Evolutionary conservation across 352 stramenopile genomes (phyloP), one percentile per base, ranked within the genome.

Genomic region (Saprolegnia diclina): DNA sequence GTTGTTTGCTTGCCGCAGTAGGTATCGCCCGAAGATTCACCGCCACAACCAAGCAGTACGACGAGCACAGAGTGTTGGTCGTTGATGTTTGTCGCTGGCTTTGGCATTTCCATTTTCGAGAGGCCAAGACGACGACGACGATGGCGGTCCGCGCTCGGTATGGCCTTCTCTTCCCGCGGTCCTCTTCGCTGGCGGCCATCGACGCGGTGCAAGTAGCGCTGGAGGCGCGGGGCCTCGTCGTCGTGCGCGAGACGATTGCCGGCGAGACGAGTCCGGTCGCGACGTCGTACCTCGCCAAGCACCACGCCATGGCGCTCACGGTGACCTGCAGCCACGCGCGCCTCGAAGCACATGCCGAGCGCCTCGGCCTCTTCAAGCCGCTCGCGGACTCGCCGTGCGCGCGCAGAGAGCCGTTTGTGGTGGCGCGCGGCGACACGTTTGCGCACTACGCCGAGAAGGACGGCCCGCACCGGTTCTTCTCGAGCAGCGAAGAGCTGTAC

Each of bases 391-490:
- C 63, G 11, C 19, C 24, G 37, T 24, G 45, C 22, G 26, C 35
- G 29, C 63, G 63, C 19, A 69, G 50, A 26, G 63, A 69, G 53
- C 63, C 63, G 26, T 69, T 69, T 46, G 45, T 59, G n/a, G 10
- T 40, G 6, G 22, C 16, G 5, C 32, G 21, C 21, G 63, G 19
- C 32, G 21, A 22, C 32, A 38, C 26, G 14, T 69, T 69, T 29
- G 42, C 37, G 35, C 29, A 62, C 32, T 69, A 69, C 26, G 11
- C 21, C 29, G 63, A 69, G 21, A 11, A 3, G 4, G 63, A 69
- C n/a, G 22, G 32, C n/a, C 63, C 44, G 24, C 10, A 50, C 21
- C 44, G 42, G 16, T 69, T 69, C 40, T 69, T 69, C 53, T 63
- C 63, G 14, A 42, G 19, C n/a, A 69, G 63, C 38, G 63, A 69